Percentiles rank a stretch among this genome's conserved stretches.
Conservation (phyloP, 163 green algal species). For the Smithsoniella earleae region DNA sequence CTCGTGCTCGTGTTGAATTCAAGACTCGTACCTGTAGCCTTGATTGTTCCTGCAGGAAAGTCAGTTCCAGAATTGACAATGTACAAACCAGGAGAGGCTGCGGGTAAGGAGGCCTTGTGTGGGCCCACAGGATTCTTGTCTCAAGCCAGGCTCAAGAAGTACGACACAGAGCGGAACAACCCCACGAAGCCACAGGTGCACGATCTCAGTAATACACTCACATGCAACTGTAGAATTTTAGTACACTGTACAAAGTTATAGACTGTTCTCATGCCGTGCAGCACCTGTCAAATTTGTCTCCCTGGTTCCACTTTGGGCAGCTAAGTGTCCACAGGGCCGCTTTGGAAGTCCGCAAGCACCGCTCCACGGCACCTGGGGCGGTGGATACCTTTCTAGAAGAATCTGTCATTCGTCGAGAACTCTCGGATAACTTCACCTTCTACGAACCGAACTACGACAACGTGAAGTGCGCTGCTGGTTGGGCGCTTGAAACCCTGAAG, state of each 20-base stretch:
- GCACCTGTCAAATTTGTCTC: slow-evolving; percentile 72
- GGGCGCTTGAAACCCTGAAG: slow-evolving; percentile 70
- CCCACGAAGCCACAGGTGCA: slow-evolving; percentile 49
- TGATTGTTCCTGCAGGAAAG: slow-evolving; percentile 33
- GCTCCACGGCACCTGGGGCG: slow-evolving; percentile 48
- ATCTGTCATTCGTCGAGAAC: slow-evolving; percentile 83
- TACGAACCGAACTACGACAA: slow-evolving; percentile 86
- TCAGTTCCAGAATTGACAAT: slow-evolving; percentile 80
- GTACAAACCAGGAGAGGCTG: slow-evolving; percentile 47
- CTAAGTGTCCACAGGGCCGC: slow-evolving; percentile 64
- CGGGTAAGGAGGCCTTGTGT: slow-evolving; percentile 32
- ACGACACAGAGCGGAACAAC: slow-evolving; percentile 80
- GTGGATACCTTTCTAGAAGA: slow-evolving; percentile 94
- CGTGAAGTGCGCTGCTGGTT: slow-evolving; percentile 66
- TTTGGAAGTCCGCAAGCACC: slow-evolving; percentile 69
- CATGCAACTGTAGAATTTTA: too few relatives aligned
- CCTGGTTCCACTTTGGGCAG: slow-evolving; percentile 91
- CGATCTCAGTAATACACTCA: too few relatives aligned
- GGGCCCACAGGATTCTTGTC: slow-evolving; percentile 57
- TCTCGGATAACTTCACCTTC: slow-evolving; percentile 91
- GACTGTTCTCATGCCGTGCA: slow-evolving; percentile 33
- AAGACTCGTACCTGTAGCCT: too few relatives aligned
- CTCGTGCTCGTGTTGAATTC: too few relatives aligned
- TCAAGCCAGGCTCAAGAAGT: slow-evolving; percentile 51
- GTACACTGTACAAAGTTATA: too few relatives aligned